These are phyloP conservation scores for Wallacemonas sp. DNA, from an alignment of 208 protist species.

Conservation along the genomic window DNA sequence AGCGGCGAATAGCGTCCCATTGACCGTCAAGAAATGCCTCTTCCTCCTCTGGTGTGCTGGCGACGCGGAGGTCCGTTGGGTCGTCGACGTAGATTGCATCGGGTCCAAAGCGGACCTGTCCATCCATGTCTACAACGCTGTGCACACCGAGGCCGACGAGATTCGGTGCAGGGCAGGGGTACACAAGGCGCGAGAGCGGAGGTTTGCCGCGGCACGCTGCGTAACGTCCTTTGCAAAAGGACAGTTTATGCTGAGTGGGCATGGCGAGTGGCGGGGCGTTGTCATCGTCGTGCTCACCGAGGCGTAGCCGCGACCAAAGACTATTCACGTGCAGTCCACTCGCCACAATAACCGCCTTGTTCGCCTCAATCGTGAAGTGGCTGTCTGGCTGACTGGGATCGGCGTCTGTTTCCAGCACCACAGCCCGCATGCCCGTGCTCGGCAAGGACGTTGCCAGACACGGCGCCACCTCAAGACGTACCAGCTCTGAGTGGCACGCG, in stretches of 20 bases:
- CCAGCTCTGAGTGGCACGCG: conserved; percentile 21
- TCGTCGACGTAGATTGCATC: conserved; percentile 30
- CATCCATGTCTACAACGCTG: conserved; percentile 39
- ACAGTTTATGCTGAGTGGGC: conserved; percentile 23
- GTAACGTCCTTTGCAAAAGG: conserved; percentile 38
- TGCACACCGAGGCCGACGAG: conserved; percentile 39
- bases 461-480: conserved; percentile 1
- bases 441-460: too few species aligned
- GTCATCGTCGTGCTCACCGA: background rate
- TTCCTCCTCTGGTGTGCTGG: conserved; percentile 11
- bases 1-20: conserved; percentile 27
- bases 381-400: background rate
- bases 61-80: conserved; percentile 21
- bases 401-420: conserved; percentile 10
- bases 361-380: conserved; percentile 17
- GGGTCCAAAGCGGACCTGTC: conserved; percentile 40
- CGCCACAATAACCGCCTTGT: conserved; percentile 24
- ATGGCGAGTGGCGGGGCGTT: background rate
- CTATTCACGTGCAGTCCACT: conserved; percentile 31
- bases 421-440: too few species aligned
- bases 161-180: conserved; percentile 37
- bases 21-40: conserved; percentile 32
- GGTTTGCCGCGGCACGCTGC: conserved; percentile 31
- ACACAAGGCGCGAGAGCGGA: conserved; percentile 27
- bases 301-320: conserved; percentile 21